Conservation (phyloP, 176 grass and related monocot species). For the Ensete ventricosum region DNA sequence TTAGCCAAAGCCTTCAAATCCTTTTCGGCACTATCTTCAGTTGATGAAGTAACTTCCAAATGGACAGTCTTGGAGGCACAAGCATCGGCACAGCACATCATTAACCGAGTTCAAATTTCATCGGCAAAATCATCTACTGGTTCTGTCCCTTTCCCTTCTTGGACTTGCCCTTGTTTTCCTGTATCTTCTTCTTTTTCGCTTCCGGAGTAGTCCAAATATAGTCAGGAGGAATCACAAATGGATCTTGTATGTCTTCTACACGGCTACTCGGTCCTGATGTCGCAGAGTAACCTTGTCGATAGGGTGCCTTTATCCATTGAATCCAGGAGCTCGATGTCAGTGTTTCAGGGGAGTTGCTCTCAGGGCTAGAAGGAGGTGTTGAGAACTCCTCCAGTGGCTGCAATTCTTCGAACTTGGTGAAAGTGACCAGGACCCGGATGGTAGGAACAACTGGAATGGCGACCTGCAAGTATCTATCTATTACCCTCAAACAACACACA, state of each 20-base stretch:
- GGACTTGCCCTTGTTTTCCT: constrained; percentile 69
- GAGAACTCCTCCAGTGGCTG: constrained; percentile 77
- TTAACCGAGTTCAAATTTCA: not conserved
- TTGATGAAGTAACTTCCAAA: not conserved
- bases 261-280: constrained; percentile 21
- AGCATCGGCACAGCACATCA: not conserved
- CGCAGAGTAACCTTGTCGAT: constrained; percentile 43
- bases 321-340: constrained; percentile 69
- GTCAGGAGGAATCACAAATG: constrained; percentile 66
- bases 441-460: constrained; percentile 89
- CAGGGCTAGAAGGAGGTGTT: constrained; percentile 83
- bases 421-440: constrained; percentile 86
- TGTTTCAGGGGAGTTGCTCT: constrained; percentile 44
- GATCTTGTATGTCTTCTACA: constrained; percentile 82
- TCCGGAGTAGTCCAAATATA: constrained; percentile 80
- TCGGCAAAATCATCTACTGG: constrained; percentile 2
- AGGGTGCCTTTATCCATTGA: constrained; percentile 86
- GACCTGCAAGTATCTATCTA: constrained; percentile 32
- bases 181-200: constrained; percentile 84
- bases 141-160: constrained; percentile 53
- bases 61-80: not conserved
- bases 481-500: not conserved
- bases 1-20: not conserved
- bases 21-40: not conserved
- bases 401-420: constrained; percentile 93